Base-by-base conservation (phyloP, 768 basidiomycete species). In the Ramaria sp. region DNA sequence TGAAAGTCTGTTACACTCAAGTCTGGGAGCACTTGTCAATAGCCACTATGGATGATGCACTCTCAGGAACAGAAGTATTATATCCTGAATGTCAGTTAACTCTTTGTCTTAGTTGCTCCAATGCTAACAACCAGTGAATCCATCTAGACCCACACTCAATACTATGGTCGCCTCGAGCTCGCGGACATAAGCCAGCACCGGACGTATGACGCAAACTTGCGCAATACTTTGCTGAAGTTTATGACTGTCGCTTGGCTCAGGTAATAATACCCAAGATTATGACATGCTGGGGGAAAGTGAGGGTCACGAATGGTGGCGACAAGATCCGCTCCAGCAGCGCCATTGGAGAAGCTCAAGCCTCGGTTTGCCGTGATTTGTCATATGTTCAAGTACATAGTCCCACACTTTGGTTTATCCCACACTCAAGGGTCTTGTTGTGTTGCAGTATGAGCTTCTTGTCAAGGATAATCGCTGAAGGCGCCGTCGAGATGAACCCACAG, bases 1-100 rank as follows among this genome's bases (percentile, higher is more conserved):
- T 72, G 24, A 53, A 61, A 7, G 30, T 53, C 13, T 56, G 58
- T 7, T 73, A 69, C 60, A 53, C 66, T 50, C 61, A 71, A 7
- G 41, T 46, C 39, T 19, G 43, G 9, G 7, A 24, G 11, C 20
- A 15, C 22, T n/a, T 42, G 19, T 42, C 41, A 7, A n/a, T n/a
- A 24, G 19, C 13, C 24, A 24, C 15, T 9, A 47, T 17, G 15
- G 45, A 47, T 7, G 19, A 19, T 19, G 22, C 20, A 19, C 7
- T 47, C 22, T 17, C 45, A 7, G 22, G 45, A 7, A 24, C 10
- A 10, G 45, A 47, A 19, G n/a, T n/a, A 7, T 9, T 47, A 24
- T 10, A 10, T 47, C 45, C 45, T 19, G 19, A 47, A 10, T 47
- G 45, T 47, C 9, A 47, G 45, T 24, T 19, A n/a, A 9, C 7